phyloP scores from a whole-genome alignment of 2,329 filamentous ascomycete genomes.

The Diaporthe destruens region DNA sequence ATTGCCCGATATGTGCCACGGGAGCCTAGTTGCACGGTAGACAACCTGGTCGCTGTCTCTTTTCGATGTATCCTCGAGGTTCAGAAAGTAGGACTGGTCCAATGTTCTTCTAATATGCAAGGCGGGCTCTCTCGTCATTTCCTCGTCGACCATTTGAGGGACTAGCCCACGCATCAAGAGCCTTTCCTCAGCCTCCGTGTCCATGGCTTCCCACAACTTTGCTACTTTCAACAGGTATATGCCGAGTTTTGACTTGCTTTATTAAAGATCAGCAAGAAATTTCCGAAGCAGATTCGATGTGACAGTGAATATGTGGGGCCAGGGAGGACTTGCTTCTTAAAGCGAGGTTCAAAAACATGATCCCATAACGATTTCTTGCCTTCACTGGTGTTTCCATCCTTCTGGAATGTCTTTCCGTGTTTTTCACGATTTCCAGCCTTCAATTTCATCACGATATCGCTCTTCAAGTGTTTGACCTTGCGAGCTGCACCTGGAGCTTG shows the following conservation, averaged over 20 bases:
- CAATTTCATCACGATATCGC: not conserved
- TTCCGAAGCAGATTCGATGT: not conserved
- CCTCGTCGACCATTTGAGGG: not conserved
- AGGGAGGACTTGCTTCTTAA: not conserved
- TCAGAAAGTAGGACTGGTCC: not conserved
- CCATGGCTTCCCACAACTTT: not conserved
- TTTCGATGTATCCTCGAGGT: not conserved
- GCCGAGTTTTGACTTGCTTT: not conserved
- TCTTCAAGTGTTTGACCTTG: not conserved
- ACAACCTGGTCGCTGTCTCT: not conserved
- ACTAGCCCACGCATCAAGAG: not conserved
- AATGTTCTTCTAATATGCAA: not conserved
- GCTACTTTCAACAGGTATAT: not conserved
- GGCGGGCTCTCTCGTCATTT: not conserved
- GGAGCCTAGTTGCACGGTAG: not conserved
- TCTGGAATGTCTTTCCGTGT: not conserved
- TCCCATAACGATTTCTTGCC: not conserved
- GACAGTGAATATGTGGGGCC: not conserved
- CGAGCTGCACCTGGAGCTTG: not conserved
- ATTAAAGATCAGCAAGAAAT: not conserved
- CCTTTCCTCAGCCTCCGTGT: not conserved
- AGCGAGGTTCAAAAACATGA: not conserved
- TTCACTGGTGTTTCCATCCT: not conserved
- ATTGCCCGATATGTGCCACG: not conserved
- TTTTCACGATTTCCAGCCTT: not conserved